A percentile compares a stretch with the other conserved stretches of the same genome.
phyloP scores from a whole-genome alignment of 176 grass and related monocot species.

The Bromus sterilis region DNA sequence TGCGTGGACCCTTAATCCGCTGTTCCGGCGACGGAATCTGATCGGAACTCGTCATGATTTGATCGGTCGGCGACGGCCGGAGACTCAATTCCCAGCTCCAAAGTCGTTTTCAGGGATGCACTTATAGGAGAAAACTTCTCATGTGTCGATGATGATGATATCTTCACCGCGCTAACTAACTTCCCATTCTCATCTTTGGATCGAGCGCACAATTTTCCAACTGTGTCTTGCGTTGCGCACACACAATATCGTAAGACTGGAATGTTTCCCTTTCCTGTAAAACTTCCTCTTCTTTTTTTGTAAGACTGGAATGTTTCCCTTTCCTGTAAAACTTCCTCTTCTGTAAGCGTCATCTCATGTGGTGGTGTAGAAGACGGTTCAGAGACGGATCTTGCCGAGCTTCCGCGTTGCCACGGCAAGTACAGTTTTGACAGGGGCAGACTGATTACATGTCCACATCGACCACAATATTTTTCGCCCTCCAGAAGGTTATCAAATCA shows the following conservation, averaged over 20 bases:
- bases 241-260: background rate
- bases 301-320: background rate
- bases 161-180: background rate
- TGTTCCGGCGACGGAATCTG: constrained; percentile 13
- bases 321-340: background rate
- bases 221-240: too few relatives aligned
- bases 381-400: constrained; percentile 1
- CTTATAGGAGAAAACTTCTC: background rate
- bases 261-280: background rate
- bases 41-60: background rate
- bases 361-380: background rate
- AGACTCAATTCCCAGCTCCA: background rate
- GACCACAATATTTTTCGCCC: background rate
- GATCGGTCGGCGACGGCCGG: background rate
- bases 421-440: background rate
- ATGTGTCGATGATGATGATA: background rate
- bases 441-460: background rate
- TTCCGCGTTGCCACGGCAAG: background rate
- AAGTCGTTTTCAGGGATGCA: constrained; percentile 9
- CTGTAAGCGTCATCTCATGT: background rate
- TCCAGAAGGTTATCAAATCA: background rate
- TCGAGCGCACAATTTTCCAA: background rate
- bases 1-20: constrained; percentile 7
- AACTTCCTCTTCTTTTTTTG: background rate
- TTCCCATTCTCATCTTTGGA: background rate